A percentile compares a stretch with the other conserved stretches of the same genome.
Conservation (phyloP, 352 stramenopile species). For the Peronospora farinosa region DNA sequence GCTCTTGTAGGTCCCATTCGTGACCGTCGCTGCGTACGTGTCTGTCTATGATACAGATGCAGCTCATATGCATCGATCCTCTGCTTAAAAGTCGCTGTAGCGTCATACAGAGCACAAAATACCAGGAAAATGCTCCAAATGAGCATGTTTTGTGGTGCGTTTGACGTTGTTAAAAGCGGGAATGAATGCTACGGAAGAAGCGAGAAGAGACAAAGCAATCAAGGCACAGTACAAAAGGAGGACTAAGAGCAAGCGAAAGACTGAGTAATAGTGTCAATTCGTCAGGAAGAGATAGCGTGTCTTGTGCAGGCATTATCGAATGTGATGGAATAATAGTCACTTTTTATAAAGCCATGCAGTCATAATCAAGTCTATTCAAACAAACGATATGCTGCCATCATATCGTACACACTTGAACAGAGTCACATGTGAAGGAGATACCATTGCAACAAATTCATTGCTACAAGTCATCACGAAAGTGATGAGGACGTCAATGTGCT, state of each 20-base stretch:
- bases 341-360: too few relatives aligned
- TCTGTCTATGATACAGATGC: constrained; percentile 22
- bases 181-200: constrained; percentile 1
- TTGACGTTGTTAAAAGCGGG: constrained; percentile 7
- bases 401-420: neutral
- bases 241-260: constrained; percentile 27
- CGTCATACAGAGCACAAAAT: constrained; percentile 4
- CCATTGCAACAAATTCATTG: too few relatives aligned
- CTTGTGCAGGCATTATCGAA: constrained; percentile 13
- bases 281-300: constrained; percentile 14
- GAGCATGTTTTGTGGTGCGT: constrained; percentile 13
- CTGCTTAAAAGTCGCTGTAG: constrained; percentile 2
- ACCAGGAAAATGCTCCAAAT: constrained; percentile 8
- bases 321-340: constrained; percentile 10
- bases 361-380: too few relatives aligned
- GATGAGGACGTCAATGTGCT: neutral
- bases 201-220: constrained; percentile 16
- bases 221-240: constrained; percentile 19
- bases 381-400: constrained; percentile 10
- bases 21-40: constrained; percentile 17
- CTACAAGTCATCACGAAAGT: too few relatives aligned
- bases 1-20: constrained; percentile 39
- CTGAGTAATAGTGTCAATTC: constrained; percentile 18
- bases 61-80: constrained; percentile 23
- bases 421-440: too few relatives aligned